These are phyloP conservation scores for Brassica balearica DNA, from an alignment of 441 rosid species.

Conservation along the genomic window DNA sequence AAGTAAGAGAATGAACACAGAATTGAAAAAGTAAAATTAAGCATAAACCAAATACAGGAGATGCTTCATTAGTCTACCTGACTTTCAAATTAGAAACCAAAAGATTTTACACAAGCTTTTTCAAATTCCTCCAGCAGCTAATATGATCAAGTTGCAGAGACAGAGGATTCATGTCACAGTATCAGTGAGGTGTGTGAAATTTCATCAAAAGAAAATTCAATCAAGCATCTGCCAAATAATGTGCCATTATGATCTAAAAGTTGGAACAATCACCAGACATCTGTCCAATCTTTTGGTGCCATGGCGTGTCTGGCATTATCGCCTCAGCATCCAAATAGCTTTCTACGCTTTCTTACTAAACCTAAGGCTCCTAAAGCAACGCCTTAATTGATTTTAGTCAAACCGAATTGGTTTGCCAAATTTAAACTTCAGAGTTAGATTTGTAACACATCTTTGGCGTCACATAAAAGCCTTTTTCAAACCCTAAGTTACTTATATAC, in stretches of 20 bases:
- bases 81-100: not conserved
- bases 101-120: not conserved
- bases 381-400: too few relatives aligned
- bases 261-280: too few relatives aligned
- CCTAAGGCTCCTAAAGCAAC: too few relatives aligned
- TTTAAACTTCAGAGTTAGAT: too few relatives aligned
- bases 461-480: too few relatives aligned
- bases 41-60: not conserved
- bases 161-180: not conserved
- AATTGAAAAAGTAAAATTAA: not conserved
- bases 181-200: slow-evolving; percentile 2
- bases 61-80: not conserved
- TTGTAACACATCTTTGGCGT: too few relatives aligned
- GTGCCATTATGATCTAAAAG: not conserved
- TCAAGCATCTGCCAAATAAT: slow-evolving; percentile 7
- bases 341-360: too few relatives aligned
- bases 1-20: not conserved
- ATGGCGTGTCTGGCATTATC: too few relatives aligned
- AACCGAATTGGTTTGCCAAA: too few relatives aligned
- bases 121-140: not conserved
- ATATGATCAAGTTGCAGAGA: not conserved
- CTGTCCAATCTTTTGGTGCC: too few relatives aligned
- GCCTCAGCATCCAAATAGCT: too few relatives aligned
- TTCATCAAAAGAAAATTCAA: slow-evolving; percentile 3
- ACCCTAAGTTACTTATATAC: too few relatives aligned